Evolutionary conservation across 768 basidiomycete species (phyloP).

Genomic region (Lenzites betulinus): DNA sequence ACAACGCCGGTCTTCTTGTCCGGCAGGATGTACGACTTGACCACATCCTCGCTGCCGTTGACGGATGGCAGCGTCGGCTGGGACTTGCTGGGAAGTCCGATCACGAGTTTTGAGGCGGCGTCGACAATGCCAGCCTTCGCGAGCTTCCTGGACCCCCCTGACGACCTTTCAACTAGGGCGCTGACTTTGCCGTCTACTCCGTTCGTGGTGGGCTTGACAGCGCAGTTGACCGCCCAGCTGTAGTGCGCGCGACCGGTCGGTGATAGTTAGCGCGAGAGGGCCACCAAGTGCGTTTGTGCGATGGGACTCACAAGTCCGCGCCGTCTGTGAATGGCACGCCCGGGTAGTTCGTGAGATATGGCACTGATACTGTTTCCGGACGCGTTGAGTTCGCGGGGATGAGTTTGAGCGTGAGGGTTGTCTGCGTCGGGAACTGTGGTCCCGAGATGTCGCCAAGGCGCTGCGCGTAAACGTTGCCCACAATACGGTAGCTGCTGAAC

Average conservation of each 20-base stretch:
- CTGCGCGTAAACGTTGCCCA: slow-evolving; percentile 50
- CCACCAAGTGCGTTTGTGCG: not conserved
- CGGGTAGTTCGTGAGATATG: slow-evolving; percentile 50
- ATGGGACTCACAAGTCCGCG: slow-evolving; percentile 47
- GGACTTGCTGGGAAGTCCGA: slow-evolving; percentile 52
- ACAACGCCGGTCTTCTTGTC: slow-evolving; percentile 62
- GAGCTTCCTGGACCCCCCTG: slow-evolving; percentile 23
- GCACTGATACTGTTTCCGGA: slow-evolving; percentile 51
- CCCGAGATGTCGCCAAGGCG: slow-evolving; percentile 59
- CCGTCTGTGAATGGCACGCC: slow-evolving; percentile 53
- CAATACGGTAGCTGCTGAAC: slow-evolving; percentile 54
- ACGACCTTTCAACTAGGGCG: not conserved
- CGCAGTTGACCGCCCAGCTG: slow-evolving; percentile 65
- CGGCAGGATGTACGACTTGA: slow-evolving; percentile 58
- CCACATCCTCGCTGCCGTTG: slow-evolving; percentile 50
- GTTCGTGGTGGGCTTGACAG: slow-evolving; percentile 50
- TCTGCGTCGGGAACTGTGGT: slow-evolving; percentile 48
- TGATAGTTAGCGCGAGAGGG: too few species aligned
- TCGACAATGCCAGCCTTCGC: slow-evolving; percentile 44
- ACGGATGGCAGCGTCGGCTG: slow-evolving; percentile 48
- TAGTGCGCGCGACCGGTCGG: not conserved
- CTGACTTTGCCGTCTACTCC: slow-evolving; percentile 43
- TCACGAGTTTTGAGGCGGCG: slow-evolving; percentile 37
- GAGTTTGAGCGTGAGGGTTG: slow-evolving; percentile 49
- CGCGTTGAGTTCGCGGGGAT: slow-evolving; percentile 48